Conservation (phyloP, 169 alveolate species). For the Cryptosporidium meleagridis region DNA sequence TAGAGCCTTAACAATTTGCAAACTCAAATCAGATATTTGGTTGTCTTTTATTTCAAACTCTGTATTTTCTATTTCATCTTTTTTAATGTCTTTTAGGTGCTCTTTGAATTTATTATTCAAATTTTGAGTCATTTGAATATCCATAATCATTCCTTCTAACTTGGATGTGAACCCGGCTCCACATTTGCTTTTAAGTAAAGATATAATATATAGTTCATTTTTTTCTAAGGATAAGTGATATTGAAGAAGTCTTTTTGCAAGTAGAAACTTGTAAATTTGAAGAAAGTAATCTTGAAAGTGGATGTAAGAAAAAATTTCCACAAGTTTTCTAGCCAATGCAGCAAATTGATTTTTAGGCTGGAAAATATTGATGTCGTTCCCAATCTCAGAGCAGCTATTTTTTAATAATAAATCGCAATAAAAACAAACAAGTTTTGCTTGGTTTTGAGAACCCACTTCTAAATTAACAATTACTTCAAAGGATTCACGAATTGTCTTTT, state of each 20-base stretch:
- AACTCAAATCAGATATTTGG: background rate
- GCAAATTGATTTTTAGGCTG: background rate
- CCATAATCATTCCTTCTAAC: conserved; percentile 89
- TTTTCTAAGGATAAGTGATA: conserved; percentile 74
- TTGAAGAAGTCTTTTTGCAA: conserved; percentile 79
- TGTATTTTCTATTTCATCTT: conserved; percentile 32
- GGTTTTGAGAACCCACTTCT: conserved; percentile 73
- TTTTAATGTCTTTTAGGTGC: background rate
- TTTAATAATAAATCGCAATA: conserved; percentile 43
- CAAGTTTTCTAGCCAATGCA: background rate
- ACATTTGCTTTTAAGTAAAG: conserved; percentile 85
- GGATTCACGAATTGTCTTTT: conserved; percentile 49
- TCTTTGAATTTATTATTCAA: conserved; percentile 75
- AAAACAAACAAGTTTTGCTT: conserved; percentile 35
- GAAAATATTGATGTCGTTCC: background rate
- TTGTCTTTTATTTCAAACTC: conserved; percentile 22
- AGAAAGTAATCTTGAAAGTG: conserved; percentile 64
- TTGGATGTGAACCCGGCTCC: conserved; percentile 90
- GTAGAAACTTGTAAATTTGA: conserved; percentile 56
- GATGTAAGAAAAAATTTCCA: conserved; percentile 48
- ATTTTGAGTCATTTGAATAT: conserved; percentile 79
- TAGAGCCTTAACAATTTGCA: conserved; percentile 4
- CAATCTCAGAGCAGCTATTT: background rate
- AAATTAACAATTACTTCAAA: conserved; percentile 62
- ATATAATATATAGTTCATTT: conserved; percentile 84